These are phyloP conservation scores for Termitomyces sp. DNA, from an alignment of 768 basidiomycete species.

Conservation along the genomic window DNA sequence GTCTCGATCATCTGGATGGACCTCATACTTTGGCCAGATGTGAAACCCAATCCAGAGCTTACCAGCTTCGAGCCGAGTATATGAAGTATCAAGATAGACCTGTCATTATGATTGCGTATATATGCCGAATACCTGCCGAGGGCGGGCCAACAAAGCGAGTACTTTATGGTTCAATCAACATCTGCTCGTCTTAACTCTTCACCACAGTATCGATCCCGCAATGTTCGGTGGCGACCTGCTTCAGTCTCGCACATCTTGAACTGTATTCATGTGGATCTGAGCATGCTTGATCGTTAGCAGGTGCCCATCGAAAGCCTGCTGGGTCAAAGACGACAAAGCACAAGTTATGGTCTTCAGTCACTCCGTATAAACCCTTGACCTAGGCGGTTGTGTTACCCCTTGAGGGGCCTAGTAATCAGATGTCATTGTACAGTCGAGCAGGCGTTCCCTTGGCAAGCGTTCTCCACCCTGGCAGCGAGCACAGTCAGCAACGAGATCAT, in stretches of 20 bases:
- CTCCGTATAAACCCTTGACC: neutral
- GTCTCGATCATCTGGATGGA: slow-evolving; percentile 52
- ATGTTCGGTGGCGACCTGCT: no score
- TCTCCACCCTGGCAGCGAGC: neutral
- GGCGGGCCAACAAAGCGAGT: slow-evolving; percentile 15
- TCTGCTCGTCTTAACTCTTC: slow-evolving; percentile 9
- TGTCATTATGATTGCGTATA: slow-evolving; percentile 54
- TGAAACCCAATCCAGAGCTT: slow-evolving; percentile 45
- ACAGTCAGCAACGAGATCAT: no score
- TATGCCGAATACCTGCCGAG: no score
- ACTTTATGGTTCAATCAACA: neutral
- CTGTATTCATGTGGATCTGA: slow-evolving; percentile 36
- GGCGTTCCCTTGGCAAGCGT: neutral
- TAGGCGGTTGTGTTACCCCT: neutral
- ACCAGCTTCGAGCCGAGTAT: slow-evolving; percentile 56
- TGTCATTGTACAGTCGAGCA: neutral
- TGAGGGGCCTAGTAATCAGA: neutral
- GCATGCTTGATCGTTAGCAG: slow-evolving; percentile 35
- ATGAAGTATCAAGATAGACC: slow-evolving; percentile 36
- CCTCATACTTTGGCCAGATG: slow-evolving; percentile 43
- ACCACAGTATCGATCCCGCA: slow-evolving; percentile 29
- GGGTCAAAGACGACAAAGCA: neutral
- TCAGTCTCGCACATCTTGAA: slow-evolving; percentile 40
- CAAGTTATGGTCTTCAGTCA: neutral
- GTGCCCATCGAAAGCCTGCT: neutral